Evolutionary conservation across 2,329 filamentous ascomycete genomes (phyloP).

Genomic region (Penicillium sp.): DNA sequence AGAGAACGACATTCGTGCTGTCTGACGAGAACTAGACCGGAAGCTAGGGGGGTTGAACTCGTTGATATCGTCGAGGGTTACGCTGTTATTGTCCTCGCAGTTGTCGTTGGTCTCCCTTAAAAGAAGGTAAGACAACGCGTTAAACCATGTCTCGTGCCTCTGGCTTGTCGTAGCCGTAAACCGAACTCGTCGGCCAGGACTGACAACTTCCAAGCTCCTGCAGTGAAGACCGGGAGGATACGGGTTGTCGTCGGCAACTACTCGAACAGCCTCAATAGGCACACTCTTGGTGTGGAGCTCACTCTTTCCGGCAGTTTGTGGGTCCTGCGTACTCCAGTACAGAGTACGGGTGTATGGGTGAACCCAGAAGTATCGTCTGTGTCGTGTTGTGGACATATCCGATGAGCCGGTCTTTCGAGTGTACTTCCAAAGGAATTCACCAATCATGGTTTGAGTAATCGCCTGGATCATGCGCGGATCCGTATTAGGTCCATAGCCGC

Average conservation of each 20-base stretch:
- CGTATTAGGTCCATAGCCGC: constrained; percentile 67
- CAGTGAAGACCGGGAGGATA: constrained; percentile 91
- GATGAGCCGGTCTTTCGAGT: constrained; percentile 89
- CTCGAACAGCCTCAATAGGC: constrained; percentile 85
- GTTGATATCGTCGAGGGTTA: constrained; percentile 60
- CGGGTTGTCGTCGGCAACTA: constrained; percentile 91
- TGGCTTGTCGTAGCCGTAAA: constrained; percentile 93
- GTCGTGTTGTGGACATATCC: constrained; percentile 83
- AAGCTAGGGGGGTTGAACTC: constrained; percentile 81
- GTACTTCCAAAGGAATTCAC: constrained; percentile 98
- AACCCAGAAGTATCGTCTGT: constrained; percentile 97
- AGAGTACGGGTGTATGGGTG: constrained; percentile 94
- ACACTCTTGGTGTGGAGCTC: constrained; percentile 86
- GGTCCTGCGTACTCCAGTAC: constrained; percentile 94
- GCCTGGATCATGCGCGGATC: constrained; percentile 99
- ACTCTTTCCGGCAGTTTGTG: constrained; percentile 70
- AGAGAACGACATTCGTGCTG: constrained; percentile 63
- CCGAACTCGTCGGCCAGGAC: constrained; percentile 83
- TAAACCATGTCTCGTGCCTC: constrained; percentile 98
- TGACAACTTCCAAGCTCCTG: constrained; percentile 87
- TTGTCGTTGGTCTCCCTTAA: constrained; percentile 65
- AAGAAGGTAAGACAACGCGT: constrained; percentile 88
- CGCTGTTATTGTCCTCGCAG: constrained; percentile 57
- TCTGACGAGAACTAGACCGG: constrained; percentile 54
- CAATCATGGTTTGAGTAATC: constrained; percentile 99